Evolutionary conservation across 768 basidiomycete genomes (phyloP), one percentile per base, ranked within the genome.

Genomic region (Cystobasidium tubakii): DNA sequence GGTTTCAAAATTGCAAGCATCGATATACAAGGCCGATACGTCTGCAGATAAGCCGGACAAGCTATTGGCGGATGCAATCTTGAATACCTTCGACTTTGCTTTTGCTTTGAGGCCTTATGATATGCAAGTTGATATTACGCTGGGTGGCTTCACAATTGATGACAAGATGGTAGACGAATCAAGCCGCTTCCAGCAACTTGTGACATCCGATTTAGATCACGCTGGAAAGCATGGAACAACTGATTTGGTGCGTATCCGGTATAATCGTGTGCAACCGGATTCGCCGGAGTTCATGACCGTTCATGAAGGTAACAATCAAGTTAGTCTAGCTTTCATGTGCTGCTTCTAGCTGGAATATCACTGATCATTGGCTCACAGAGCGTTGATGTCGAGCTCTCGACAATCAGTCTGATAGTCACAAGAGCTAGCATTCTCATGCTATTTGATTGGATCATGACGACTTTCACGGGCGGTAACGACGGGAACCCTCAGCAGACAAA

Each of bases 401-500:
- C 95, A 0, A 88, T 99, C 80, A 86, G 94, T 66, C 88, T 98
- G 81, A 87, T 87, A 71, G 88, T 89, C 1, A 89, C 90, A 9
- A 93, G 96, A 0, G 91, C 92, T 79, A 93, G 95, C 15, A 88
- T 97, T 53, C 76, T 99, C 43, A 85, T 89, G 1, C 82, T 97
- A 25, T 98, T 97, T 81, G 93, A 98, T 82, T 97, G 95, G 83
- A 87, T 99, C 81, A 94, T 99, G 89, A 89, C 90, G 1, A 97
- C 96, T 0, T 99, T 99, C 81, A 78, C 79, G 17, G 74, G 77
- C 29, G 73, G 73, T 1, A 42, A 74, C 19, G 73, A 79, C 65
- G 66, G 64, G 1, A 21, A 66, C 39, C 39, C 39, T 0, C 72
- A 74, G 21, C 66, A 50, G n/a, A 50, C 77, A 0, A 55, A 73